Percentiles rank a stretch among this genome's conserved stretches.
phyloP scores from a whole-genome alignment of 495 filamentous ascomycete species.

The Penicillium canescens region DNA sequence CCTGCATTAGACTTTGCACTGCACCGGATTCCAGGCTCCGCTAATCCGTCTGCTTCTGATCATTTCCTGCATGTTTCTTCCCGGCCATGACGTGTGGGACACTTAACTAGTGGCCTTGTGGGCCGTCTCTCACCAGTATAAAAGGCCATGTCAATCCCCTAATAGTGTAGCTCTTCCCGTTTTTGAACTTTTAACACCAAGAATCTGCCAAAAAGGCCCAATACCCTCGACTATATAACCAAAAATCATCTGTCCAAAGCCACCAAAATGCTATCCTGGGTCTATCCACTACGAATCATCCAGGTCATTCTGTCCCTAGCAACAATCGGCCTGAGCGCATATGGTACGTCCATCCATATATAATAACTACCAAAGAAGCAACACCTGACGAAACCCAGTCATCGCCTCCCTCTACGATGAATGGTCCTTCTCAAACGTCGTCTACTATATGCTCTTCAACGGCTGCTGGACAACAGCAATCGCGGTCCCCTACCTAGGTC shows the following conservation, averaged over 20 bases:
- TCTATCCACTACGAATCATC: conserved; percentile 55
- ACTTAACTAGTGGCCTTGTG: neutral
- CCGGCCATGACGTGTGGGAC: conserved; percentile 4
- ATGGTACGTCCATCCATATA: conserved; percentile 47
- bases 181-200: neutral
- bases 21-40: neutral
- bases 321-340: conserved; percentile 63
- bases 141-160: neutral
- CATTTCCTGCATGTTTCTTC: neutral
- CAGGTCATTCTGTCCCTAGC: conserved; percentile 62
- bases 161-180: neutral
- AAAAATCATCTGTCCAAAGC: neutral
- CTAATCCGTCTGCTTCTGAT: neutral
- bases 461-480: conserved; percentile 64
- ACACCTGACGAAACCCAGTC: conserved; percentile 10
- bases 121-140: conserved; percentile 4
- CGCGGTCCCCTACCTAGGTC: conserved; percentile 59
- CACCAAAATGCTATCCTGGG: conserved; percentile 26
- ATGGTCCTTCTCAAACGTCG: conserved; percentile 27
- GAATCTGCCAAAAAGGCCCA: neutral
- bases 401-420: conserved; percentile 28
- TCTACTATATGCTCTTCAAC: conserved; percentile 69
- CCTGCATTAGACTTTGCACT: neutral
- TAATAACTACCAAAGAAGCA: neutral
- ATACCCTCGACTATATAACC: neutral